Evolutionary conservation across 176 grass and related monocot genomes (phyloP).

Genomic region (Rhipidocladum racemiflorum): DNA sequence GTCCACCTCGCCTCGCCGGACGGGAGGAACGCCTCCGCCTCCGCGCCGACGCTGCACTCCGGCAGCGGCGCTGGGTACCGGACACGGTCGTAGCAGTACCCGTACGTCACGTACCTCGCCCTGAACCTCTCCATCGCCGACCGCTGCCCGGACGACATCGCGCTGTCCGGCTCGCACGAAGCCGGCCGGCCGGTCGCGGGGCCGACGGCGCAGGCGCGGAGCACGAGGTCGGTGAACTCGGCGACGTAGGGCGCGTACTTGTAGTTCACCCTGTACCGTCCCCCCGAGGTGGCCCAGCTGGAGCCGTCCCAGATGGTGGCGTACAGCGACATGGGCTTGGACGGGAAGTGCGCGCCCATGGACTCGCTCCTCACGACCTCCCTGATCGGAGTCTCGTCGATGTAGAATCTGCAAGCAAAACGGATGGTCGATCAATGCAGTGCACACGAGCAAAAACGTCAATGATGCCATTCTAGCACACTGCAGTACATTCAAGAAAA

Average conservation of each 20-base stretch:
- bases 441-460: not conserved
- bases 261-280: constrained; percentile 95
- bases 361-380: constrained; percentile 55
- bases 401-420: constrained; percentile 63
- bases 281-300: constrained; percentile 83
- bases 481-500: not conserved
- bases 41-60: constrained; percentile 61
- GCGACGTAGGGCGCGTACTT: constrained; percentile 88
- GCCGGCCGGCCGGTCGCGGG: not conserved
- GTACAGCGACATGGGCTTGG: constrained; percentile 88
- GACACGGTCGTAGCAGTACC: constrained; percentile 77
- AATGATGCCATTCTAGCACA: not conserved
- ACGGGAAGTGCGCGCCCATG: constrained; percentile 69
- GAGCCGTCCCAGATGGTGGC: constrained; percentile 99
- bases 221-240: constrained; percentile 80
- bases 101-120: constrained; percentile 67
- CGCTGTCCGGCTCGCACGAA: not conserved
- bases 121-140: constrained; percentile 65
- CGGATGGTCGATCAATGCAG: not conserved
- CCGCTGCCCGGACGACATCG: constrained; percentile 32
- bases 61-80: constrained; percentile 54
- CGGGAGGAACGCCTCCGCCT: constrained; percentile 52
- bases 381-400: constrained; percentile 75
- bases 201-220: constrained; percentile 43
- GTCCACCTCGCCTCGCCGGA: constrained; percentile 49